A percentile compares a stretch with the other conserved stretches of the same genome.
phyloP scores from a whole-genome alignment of 1,284 basidiomycete genomes.

The Fistulinella staudtii region DNA sequence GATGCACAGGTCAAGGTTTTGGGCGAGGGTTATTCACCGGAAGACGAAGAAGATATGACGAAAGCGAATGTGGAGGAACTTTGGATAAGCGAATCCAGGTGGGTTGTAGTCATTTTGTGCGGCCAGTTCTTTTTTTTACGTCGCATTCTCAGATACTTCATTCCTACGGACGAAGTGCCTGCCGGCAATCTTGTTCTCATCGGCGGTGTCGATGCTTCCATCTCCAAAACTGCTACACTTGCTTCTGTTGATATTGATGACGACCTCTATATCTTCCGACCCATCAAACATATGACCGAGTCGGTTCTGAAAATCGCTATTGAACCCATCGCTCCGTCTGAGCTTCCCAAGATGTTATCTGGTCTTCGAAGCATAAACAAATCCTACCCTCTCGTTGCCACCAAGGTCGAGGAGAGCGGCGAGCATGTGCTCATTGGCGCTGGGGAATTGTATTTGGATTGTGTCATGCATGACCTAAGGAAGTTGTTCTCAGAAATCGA shows the following conservation, averaged over 20 bases:
- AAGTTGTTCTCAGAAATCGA: constrained; percentile 95
- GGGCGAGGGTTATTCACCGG: constrained; percentile 94
- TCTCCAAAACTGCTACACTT: constrained; percentile 93
- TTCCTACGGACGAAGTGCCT: constrained; percentile 83
- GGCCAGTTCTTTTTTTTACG: constrained; percentile 11
- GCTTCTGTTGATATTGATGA: constrained; percentile 71
- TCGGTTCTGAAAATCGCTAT: constrained; percentile 99
- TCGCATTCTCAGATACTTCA: constrained; percentile 67
- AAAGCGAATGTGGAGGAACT: constrained; percentile 82
- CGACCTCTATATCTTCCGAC: constrained; percentile 91
- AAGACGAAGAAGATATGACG: constrained; percentile 98
- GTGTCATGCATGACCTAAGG: constrained; percentile 93
- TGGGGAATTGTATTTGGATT: constrained; percentile 96
- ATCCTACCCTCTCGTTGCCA: constrained; percentile 90
- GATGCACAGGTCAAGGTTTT: constrained; percentile 92
- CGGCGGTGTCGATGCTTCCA: constrained; percentile 90
- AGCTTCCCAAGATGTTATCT: constrained; percentile 97
- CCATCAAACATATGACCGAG: constrained; percentile 94
- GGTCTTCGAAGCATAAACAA: constrained; percentile 97
- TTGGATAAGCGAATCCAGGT: constrained; percentile 90
- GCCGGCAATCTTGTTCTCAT: constrained; percentile 93
- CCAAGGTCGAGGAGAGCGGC: constrained; percentile 97
- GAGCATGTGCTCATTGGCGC: constrained; percentile 98
- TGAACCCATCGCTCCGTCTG: constrained; percentile 95
- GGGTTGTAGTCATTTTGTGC: constrained; percentile 13